Evolutionary conservation across 306 rosid species (phyloP), one percentile per base, ranked within the genome.

Genomic region (Inga leiocalycina): DNA sequence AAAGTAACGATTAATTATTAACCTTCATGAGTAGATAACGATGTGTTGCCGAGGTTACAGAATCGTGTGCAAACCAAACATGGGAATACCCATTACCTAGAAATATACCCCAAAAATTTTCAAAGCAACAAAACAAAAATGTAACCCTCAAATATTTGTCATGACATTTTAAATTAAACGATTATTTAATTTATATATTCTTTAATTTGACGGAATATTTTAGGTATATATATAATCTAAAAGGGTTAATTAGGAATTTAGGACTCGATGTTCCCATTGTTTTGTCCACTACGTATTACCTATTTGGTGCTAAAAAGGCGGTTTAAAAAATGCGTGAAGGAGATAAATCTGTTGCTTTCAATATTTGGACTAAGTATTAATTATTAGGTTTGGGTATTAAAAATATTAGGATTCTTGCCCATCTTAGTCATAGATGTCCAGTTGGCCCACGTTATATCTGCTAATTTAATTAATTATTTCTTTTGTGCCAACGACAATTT

Each of bases 11-110:
- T n/a, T 1, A 69, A 7, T 20, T 70, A 10, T 41, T 57, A 46
- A 78, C 70, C 27, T 52, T 39, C 46, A 27, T 62, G 88, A 48
- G 84, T 81, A 79, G 84, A 76, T 24, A 75, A 62, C 88, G 71
- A 84, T 71, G 86, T 49, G 20, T 13, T 4, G 16, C 2, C 64
- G 8, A 87, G 49, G 7, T 61, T 74, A 61, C 79, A 9, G 35
- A 32, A n/a, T 5, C 59, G 74, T 68, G 34, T 30, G 59, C 46
- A 70, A 62, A 67, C 81, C 72, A 44, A 78, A 56, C 59, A 46
- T 39, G 44, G 77, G 56, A 69, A 12, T 62, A 57, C n/a, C 68
- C 67, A 24, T 6, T 7, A 57, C 4, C 4, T 57, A n/a, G 45
- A 11, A 3, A 73, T 49, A 49, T 15, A 49, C 67, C 43, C 49